Evolutionary conservation across 768 basidiomycete genomes (phyloP), one percentile per base, ranked within the genome.

Genomic region (Porphyrellus cyaneotinctus): DNA sequence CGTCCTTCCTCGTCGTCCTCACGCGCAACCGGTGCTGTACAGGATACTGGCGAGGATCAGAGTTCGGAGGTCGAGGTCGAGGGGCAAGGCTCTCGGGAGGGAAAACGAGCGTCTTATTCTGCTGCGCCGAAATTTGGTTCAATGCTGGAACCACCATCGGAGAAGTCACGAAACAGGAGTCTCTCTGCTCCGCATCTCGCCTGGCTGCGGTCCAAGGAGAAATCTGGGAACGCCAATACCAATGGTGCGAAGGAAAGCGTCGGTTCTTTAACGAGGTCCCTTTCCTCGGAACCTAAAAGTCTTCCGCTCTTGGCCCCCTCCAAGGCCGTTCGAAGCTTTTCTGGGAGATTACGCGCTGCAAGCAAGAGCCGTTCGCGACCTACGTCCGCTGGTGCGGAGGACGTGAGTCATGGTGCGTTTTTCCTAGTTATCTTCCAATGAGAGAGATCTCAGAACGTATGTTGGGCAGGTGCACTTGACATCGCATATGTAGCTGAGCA

Each of bases 401-500:
- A 36, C 15, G 28, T 51, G 8, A 58, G 28, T 36, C 43, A 33
- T 24, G 64, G 66, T 67, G 13, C 49, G 65, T 62, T 11, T 20
- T 52, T 39, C 23, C 6, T 22, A 8, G 8, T 17, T 5, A 23
- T 20, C 4, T 28, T 22, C 11, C 20, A 10, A 20, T 62, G 13
- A 1, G 18, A 26, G 35, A 31, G 28, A 44, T n/a, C 51, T 63
- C 13, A 50, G 2, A 23, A 38, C 6, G 17, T 12, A 28, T 46
- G 22, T 28, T 23, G 42, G 20, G 15, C 30, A 67, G 65, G 66
- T 36, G 68, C 68, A 0, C 63, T 79, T 9, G 68, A 74, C 43
- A 67, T 85, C 10, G 67, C 74, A 15, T 85, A 79, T 56, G 71
- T 86, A 24, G 81, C 82, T 1, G 95, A 97, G 69, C 81, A 91